phyloP scores from a whole-genome alignment of 1,139 yeast genomes.

The Geotrichum australiense region DNA sequence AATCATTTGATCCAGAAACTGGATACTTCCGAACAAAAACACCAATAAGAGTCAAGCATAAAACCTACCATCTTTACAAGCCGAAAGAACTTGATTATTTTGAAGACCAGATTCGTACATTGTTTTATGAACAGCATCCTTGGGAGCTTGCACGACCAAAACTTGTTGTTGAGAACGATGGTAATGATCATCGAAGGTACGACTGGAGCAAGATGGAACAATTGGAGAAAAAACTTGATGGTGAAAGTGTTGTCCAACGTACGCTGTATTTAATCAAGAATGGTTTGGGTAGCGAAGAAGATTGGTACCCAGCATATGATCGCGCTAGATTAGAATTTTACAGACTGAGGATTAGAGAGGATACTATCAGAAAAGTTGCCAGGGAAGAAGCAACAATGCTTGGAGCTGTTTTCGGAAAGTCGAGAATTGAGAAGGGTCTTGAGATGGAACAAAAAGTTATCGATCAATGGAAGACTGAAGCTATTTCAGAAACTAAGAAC shows the following conservation, averaged over 20 bases:
- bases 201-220: constrained; percentile 83
- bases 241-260: constrained; percentile 92
- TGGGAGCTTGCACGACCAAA: constrained; percentile 98
- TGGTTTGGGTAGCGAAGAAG: constrained; percentile 34
- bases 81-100: constrained; percentile 61
- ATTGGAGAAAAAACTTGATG: constrained; percentile 67
- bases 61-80: constrained; percentile 40
- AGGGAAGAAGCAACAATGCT: constrained; percentile 80
- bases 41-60: constrained; percentile 25
- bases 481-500: constrained; percentile 36
- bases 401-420: constrained; percentile 65
- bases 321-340: constrained; percentile 85
- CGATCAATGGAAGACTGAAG: constrained; percentile 67
- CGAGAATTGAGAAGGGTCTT: constrained; percentile 61
- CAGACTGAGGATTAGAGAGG: constrained; percentile 75
- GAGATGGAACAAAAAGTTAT: constrained; percentile 63
- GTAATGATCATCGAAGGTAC: constrained; percentile 44
- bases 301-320: constrained; percentile 66
- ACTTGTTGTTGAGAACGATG: constrained; percentile 66
- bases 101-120: constrained; percentile 75
- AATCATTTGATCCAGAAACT: constrained; percentile 19
- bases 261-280: constrained; percentile 60
- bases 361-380: constrained; percentile 64
- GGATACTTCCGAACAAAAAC: constrained; percentile 48
- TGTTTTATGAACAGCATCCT: constrained; percentile 90